Conservation (phyloP, 768 basidiomycete species). For the Fistulinella prunicolor region DNA sequence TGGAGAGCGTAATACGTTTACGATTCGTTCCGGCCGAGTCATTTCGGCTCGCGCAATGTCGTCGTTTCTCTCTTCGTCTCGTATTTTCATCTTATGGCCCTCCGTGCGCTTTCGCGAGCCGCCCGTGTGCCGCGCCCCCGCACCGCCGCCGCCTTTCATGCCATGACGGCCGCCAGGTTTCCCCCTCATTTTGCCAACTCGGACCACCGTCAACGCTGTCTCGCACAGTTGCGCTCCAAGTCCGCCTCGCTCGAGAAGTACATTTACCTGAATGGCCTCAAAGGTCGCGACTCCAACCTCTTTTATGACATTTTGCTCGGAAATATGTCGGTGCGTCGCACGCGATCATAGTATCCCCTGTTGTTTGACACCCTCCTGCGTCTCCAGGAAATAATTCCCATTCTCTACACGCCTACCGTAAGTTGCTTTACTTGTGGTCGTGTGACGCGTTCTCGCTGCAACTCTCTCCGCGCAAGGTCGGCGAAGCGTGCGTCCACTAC, state of each 20-base stretch:
- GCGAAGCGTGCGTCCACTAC: conserved; percentile 70
- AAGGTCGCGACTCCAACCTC: conserved; percentile 57
- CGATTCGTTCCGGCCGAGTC: neutral
- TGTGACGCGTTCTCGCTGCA: conserved; percentile 1
- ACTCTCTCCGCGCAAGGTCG: conserved; percentile 43
- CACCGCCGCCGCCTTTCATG: conserved; percentile 11
- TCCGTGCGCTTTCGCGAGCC: neutral
- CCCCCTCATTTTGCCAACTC: conserved; percentile 50
- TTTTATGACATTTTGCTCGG: conserved; percentile 64
- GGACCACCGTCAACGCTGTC: conserved; percentile 54
- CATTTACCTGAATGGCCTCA: conserved; percentile 64
- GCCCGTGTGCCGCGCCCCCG: no score
- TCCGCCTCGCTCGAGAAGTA: conserved; percentile 59
- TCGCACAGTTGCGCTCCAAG: conserved; percentile 58
- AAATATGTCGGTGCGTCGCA: conserved; percentile 58
- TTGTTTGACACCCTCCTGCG: neutral
- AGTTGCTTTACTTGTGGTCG: conserved; percentile 9
- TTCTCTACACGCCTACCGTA: conserved; percentile 76
- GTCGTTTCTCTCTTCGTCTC: no score
- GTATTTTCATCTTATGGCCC: no score
- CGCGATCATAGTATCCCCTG: no score
- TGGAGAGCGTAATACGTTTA: no score
- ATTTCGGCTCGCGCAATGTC: no score
- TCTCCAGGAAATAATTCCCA: conserved; percentile 53
- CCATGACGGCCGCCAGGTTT: conserved; percentile 32